A percentile compares a stretch with the other conserved stretches of the same genome.
phyloP scores from a whole-genome alignment of 2,329 filamentous ascomycete genomes.

The Monilinia vaccinii-corymbosi region DNA sequence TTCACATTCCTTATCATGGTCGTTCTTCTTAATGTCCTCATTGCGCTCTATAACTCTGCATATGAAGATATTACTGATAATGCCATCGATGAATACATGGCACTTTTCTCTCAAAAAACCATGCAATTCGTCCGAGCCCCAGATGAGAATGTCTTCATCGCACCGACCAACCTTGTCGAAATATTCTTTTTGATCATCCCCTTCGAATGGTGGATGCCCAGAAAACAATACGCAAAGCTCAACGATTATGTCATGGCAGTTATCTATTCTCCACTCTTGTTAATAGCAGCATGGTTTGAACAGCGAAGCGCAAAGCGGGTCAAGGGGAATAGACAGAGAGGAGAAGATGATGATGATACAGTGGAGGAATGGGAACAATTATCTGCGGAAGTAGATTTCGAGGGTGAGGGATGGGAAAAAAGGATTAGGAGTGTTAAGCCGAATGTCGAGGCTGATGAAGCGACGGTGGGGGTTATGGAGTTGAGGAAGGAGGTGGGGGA shows the following conservation, averaged over 20 bases:
- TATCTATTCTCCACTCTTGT: constrained; percentile 74
- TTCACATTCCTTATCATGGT: constrained; percentile 98
- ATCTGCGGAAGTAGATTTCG: constrained; percentile 62
- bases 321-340: constrained; percentile 61
- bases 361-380: constrained; percentile 92
- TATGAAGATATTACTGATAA: constrained; percentile 80
- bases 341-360: constrained; percentile 83
- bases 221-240: constrained; percentile 61
- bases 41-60: constrained; percentile 92
- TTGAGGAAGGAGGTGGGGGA: constrained; percentile 49
- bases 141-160: constrained; percentile 96
- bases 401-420: constrained; percentile 78
- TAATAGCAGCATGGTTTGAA: constrained; percentile 69
- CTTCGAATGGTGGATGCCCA: constrained; percentile 94
- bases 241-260: constrained; percentile 85
- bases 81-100: constrained; percentile 90
- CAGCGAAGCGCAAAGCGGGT: constrained; percentile 57
- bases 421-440: constrained; percentile 66
- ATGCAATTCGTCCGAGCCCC: constrained; percentile 95
- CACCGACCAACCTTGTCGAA: constrained; percentile 90
- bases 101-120: constrained; percentile 85
- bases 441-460: constrained; percentile 71
- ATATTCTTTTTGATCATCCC: constrained; percentile 69
- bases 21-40: constrained; percentile 86
- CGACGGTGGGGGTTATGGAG: constrained; percentile 58